Base-by-base conservation (phyloP, 2,329 filamentous ascomycete species). In the Penicillium sp. region DNA sequence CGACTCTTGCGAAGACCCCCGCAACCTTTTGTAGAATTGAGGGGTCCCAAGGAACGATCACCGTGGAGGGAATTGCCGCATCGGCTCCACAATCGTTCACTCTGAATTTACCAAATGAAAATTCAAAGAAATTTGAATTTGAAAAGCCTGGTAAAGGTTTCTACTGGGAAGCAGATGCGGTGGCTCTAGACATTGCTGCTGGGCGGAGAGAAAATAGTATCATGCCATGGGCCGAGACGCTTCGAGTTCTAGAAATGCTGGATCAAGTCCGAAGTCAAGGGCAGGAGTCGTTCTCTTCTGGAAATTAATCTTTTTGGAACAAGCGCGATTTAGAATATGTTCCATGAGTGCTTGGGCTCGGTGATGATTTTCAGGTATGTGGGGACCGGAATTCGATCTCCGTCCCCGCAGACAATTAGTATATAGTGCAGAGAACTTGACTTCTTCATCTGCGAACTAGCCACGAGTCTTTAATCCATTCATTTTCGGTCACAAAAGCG, bases 221-320 rank as follows among this genome's bases (percentile, higher is more conserved):
- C 3, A 76, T 80, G 72, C 76, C 78, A 0, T 78, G 73, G 73
- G 60, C 66, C 0, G 77, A 80, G 63, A 80, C 77, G 0, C 48
- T 80, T 9, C 67, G 73, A 0, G 68, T 80, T 0, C 66, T 81
- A 68, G 71, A 74, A 48, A 68, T 80, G 15, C 69, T 81, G 72
- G 79, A 81, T 52, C 73, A 78, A 50, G 68, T 78, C 7, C 62
- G 78, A 30, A 60, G 59, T n/a, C 63, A 70, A 41, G 67, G 68
- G n/a, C n/a, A n/a, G n/a, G n/a, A n/a, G n/a, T n/a, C n/a, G n/a
- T n/a, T n/a, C n/a, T n/a, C n/a, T n/a, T n/a, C n/a, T n/a, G n/a
- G n/a, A n/a, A n/a, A n/a, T n/a, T n/a, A n/a, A n/a, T n/a, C n/a
- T n/a, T n/a, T n/a, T n/a, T n/a, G n/a, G n/a, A n/a, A n/a, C n/a